A percentile compares a stretch with the other conserved stretches of the same genome.
These are phyloP conservation scores for Leccinum fuscescens DNA, from an alignment of 1,284 basidiomycete genomes.

Conservation along the genomic window DNA sequence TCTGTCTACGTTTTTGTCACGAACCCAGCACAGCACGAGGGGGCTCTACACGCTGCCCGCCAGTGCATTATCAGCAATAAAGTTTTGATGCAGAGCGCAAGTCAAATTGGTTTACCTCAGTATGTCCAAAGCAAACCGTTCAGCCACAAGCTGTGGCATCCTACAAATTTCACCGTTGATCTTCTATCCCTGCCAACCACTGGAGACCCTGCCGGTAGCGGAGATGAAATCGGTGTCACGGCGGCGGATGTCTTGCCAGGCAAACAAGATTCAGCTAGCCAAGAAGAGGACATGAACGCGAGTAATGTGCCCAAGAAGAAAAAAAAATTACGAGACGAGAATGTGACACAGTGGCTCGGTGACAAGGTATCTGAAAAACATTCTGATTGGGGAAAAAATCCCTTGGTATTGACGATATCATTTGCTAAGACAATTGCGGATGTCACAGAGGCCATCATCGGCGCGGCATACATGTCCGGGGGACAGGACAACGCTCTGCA, in stretches of 20 bases:
- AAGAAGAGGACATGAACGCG: slow-evolving; percentile 14
- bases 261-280: slow-evolving; percentile 14
- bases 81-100: slow-evolving; percentile 56
- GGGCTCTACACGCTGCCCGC: slow-evolving; percentile 59
- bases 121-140: slow-evolving; percentile 76
- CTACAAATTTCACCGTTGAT: slow-evolving; percentile 44
- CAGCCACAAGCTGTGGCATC: slow-evolving; percentile 61
- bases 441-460: slow-evolving; percentile 78
- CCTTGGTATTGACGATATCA: slow-evolving; percentile 10
- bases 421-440: slow-evolving; percentile 68
- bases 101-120: slow-evolving; percentile 55
- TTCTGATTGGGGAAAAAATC: slow-evolving; percentile 4
- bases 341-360: slow-evolving; percentile 58
- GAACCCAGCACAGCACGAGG: slow-evolving; percentile 59
- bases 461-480: slow-evolving; percentile 71
- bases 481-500: slow-evolving; percentile 64
- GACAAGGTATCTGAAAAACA: slow-evolving; percentile 58
- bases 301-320: slow-evolving; percentile 37
- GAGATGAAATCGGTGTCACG: slow-evolving; percentile 26
- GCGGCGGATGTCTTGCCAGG: slow-evolving; percentile 8
- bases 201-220: slow-evolving; percentile 24
- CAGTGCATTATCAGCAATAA: slow-evolving; percentile 73
- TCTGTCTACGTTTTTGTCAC: slow-evolving; percentile 73
- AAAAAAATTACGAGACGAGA: slow-evolving; percentile 47
- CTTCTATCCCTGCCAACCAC: slow-evolving; percentile 12